A percentile compares a stretch with the other conserved stretches of the same genome.
Evolutionary conservation across 75 land plant species (phyloP).

Genomic region (Picea glauca): DNA sequence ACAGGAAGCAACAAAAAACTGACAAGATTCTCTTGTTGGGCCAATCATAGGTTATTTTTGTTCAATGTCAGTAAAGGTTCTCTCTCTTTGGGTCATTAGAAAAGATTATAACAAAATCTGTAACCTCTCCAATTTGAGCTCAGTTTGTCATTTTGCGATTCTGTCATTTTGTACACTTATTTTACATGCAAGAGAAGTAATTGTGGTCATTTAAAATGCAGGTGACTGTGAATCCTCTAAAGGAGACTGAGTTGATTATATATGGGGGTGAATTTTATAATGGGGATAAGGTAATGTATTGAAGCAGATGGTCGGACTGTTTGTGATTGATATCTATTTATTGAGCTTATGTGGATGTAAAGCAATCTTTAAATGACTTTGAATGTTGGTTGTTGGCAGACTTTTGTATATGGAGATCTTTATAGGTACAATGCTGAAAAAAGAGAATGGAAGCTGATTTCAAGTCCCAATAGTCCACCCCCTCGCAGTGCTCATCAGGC

Average conservation of each 20-base stretch:
- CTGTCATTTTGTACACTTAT: not conserved
- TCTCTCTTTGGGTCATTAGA: not conserved
- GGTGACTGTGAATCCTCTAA: conserved; percentile 85
- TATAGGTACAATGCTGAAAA: conserved; percentile 92
- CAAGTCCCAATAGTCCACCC: conserved; percentile 99
- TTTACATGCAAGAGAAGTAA: conserved; percentile 4
- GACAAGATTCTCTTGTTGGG: no score
- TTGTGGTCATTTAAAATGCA: conserved; percentile 16
- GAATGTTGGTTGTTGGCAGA: conserved; percentile 40
- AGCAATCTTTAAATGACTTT: not conserved
- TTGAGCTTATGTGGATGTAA: not conserved
- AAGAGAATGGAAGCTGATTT: conserved; percentile 89
- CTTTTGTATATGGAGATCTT: conserved; percentile 95
- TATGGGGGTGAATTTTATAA: conserved; percentile 99
- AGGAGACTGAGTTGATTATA: conserved; percentile 88
- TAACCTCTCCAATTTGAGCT: not conserved
- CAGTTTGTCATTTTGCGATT: not conserved
- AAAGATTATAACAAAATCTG: not conserved
- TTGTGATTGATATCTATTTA: conserved; percentile 7
- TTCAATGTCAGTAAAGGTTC: not conserved
- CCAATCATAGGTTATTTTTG: no score
- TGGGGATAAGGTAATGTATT: conserved; percentile 76
- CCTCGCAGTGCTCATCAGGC: conserved; percentile 99
- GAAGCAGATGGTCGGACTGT: not conserved
- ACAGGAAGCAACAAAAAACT: no score